Evolutionary conservation across 1,284 basidiomycete species (phyloP).

Genomic region (Lentinula novae-zelandiae): DNA sequence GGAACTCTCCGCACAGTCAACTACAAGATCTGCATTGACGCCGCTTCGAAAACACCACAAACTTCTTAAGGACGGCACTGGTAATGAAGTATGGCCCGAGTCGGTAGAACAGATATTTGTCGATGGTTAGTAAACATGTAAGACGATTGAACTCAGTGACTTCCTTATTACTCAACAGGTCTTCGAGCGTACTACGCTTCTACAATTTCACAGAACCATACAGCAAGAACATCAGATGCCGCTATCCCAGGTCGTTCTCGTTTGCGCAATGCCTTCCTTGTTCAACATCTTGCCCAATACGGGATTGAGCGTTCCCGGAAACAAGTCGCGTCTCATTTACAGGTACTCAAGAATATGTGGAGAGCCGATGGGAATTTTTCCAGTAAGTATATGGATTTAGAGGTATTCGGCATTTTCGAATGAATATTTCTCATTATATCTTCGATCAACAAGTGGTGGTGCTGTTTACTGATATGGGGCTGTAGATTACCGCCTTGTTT

Average conservation of each 20-base stretch:
- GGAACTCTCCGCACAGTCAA: background rate
- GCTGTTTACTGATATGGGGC: conserved; percentile 15
- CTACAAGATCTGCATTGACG: conserved; percentile 46
- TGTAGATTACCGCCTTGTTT: conserved; percentile 54
- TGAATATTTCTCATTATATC: background rate
- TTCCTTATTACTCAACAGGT: conserved; percentile 35
- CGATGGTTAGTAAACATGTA: conserved; percentile 43
- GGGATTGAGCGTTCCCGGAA: conserved; percentile 74
- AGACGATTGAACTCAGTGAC: background rate
- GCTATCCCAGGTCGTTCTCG: conserved; percentile 72
- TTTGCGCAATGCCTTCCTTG: conserved; percentile 80
- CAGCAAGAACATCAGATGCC: conserved; percentile 25
- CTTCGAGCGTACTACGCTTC: conserved; percentile 74
- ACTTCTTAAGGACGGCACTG: conserved; percentile 75
- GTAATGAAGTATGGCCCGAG: conserved; percentile 76
- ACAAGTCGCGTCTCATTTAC: conserved; percentile 80
- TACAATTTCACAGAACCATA: conserved; percentile 30
- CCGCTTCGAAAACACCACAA: conserved; percentile 79
- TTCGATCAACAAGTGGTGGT: background rate
- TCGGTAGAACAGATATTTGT: conserved; percentile 70
- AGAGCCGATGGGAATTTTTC: conserved; percentile 53
- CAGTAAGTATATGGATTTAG: conserved; percentile 34
- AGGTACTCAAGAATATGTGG: conserved; percentile 82
- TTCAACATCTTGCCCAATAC: conserved; percentile 65
- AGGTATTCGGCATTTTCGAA: background rate